These are phyloP conservation scores for Knufia petricola DNA, from an alignment of 2,329 filamentous ascomycete species.

Conservation along the genomic window DNA sequence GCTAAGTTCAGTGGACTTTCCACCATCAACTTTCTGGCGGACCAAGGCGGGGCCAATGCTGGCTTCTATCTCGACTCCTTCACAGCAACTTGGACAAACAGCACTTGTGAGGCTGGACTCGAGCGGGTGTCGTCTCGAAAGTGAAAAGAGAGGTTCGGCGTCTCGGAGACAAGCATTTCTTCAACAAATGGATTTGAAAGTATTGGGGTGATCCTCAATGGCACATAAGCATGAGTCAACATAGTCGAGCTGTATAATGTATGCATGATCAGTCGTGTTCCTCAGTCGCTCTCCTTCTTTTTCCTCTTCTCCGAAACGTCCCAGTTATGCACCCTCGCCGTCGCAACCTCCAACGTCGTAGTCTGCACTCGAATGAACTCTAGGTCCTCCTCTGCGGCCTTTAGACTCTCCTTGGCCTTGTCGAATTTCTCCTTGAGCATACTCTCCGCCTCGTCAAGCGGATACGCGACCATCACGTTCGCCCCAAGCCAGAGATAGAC, in stretches of 20 bases:
- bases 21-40: conserved; percentile 41
- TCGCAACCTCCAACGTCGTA: conserved; percentile 93
- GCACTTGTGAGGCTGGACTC: conserved; percentile 38
- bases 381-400: conserved; percentile 90
- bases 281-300: conserved; percentile 47
- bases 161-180: too few relatives aligned
- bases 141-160: too few relatives aligned
- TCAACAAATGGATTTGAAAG: too few relatives aligned
- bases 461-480: conserved; percentile 96
- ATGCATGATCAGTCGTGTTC: not conserved
- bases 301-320: conserved; percentile 93
- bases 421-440: conserved; percentile 68
- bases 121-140: conserved; percentile 11
- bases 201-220: too few relatives aligned
- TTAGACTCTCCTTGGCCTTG: conserved; percentile 67
- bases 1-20: conserved; percentile 33
- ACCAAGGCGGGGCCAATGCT: conserved; percentile 30
- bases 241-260: not conserved
- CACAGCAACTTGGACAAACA: conserved; percentile 41
- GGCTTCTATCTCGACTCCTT: conserved; percentile 42
- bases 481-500: conserved; percentile 98
- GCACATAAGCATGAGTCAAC: too few relatives aligned
- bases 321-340: conserved; percentile 98
- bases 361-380: conserved; percentile 96
- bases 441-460: conserved; percentile 73